Percentiles rank a stretch among this genome's conserved stretches.
These are phyloP conservation scores for Pochonia chlamydosporia DNA, from an alignment of 2,329 filamentous ascomycete genomes.

Conservation along the genomic window DNA sequence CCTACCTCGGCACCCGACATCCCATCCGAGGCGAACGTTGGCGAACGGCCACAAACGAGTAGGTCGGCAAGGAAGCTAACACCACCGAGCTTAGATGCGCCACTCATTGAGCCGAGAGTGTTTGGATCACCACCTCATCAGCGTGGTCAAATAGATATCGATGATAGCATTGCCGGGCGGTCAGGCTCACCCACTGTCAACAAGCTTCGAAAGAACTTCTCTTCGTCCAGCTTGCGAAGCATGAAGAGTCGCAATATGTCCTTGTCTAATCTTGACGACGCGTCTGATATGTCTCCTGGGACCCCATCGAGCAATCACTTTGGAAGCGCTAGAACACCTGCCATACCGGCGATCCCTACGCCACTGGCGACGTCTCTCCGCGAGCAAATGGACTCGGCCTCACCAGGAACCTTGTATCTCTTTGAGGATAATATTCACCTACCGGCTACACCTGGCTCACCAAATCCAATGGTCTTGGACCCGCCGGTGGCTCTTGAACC, in stretches of 20 bases:
- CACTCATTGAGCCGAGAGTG: constrained; percentile 9
- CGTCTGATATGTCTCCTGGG: constrained; percentile 61
- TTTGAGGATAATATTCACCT: constrained; percentile 82
- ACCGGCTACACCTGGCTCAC: constrained; percentile 56
- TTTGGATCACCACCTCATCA: constrained; percentile 27
- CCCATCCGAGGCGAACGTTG: constrained; percentile 7
- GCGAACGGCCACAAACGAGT: constrained; percentile 7
- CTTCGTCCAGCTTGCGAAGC: constrained; percentile 64
- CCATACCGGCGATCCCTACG: constrained; percentile 59
- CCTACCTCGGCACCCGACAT: constrained; percentile 8
- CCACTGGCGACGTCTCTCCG: constrained; percentile 59
- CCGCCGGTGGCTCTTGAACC: constrained; percentile 78
- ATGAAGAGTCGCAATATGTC: constrained; percentile 72
- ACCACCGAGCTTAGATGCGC: constrained; percentile 6
- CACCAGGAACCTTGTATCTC: constrained; percentile 67
- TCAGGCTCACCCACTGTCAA: constrained; percentile 47
- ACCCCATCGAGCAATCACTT: constrained; percentile 71
- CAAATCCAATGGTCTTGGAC: constrained; percentile 55
- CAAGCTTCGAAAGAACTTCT: constrained; percentile 59
- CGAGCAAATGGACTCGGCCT: constrained; percentile 48
- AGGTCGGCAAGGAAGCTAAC: constrained; percentile 2
- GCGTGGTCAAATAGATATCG: constrained; percentile 25
- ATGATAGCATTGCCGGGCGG: constrained; percentile 33
- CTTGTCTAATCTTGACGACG: constrained; percentile 53
- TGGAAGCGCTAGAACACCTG: constrained; percentile 41